phyloP scores from a whole-genome alignment of 495 filamentous ascomycete genomes.

The Viridothelium virens region DNA sequence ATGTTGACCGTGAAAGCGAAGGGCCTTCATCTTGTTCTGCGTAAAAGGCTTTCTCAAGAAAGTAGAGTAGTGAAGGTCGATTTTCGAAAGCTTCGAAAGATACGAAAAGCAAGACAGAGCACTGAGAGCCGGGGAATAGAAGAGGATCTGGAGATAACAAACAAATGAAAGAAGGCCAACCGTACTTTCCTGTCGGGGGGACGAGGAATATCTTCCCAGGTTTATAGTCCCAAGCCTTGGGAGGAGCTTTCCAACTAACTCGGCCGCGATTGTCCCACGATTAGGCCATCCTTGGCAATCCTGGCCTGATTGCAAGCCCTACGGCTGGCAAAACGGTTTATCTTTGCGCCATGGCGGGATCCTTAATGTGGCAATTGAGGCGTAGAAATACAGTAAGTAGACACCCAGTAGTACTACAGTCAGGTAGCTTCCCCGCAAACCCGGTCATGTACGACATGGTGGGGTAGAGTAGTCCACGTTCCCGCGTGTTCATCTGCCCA shows the following conservation, averaged over 20 bases:
- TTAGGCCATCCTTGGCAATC: neutral
- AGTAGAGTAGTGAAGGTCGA: neutral
- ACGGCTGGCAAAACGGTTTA: neutral
- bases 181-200: neutral
- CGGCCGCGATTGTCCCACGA: neutral
- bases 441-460: neutral
- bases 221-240: neutral
- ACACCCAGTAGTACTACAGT: neutral
- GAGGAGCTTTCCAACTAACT: neutral
- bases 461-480: neutral
- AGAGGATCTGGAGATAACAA: neutral
- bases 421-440: neutral
- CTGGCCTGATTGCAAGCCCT: neutral
- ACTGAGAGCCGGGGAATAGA: neutral
- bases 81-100: neutral
- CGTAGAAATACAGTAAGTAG: neutral
- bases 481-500: neutral
- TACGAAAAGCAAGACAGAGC: neutral
- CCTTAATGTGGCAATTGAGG: neutral
- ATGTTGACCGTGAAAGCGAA: conserved; percentile 35
- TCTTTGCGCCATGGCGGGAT: conserved; percentile 1
- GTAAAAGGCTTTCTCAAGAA: conserved; percentile 1
- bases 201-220: neutral
- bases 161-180: neutral
- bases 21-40: conserved; percentile 31